phyloP scores from a whole-genome alignment of 371 early-diverging fungal genomes.

The Choanephora cucurbitarum region DNA sequence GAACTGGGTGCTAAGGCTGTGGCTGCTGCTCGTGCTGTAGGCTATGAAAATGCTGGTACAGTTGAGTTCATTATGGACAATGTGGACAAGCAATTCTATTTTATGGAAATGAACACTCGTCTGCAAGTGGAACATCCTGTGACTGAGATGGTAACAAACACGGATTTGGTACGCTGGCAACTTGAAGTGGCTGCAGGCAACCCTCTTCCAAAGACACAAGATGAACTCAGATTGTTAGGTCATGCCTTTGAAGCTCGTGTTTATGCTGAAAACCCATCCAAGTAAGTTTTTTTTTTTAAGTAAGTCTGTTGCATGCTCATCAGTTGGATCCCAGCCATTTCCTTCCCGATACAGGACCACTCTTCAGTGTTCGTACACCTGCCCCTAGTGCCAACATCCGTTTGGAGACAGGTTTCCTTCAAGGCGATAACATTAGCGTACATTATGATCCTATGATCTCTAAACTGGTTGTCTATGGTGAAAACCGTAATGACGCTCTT shows the following conservation, averaged over 20 bases:
- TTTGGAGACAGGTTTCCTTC: slow-evolving; percentile 90
- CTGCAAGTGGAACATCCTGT: slow-evolving; percentile 97
- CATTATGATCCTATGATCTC: slow-evolving; percentile 98
- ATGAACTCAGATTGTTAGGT: slow-evolving; percentile 72
- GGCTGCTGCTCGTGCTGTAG: slow-evolving; percentile 89
- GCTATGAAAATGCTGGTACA: slow-evolving; percentile 94
- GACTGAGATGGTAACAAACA: slow-evolving; percentile 94
- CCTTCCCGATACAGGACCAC: slow-evolving; percentile 92
- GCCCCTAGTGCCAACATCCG: slow-evolving; percentile 64
- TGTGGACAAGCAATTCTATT: slow-evolving; percentile 87
- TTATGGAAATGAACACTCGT: slow-evolving; percentile 98
- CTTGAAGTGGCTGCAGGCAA: slow-evolving; percentile 89
- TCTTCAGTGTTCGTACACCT: slow-evolving; percentile 78
- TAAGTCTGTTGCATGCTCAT: slow-evolving; percentile 1
- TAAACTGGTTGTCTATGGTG: slow-evolving; percentile 89
- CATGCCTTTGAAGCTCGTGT: slow-evolving; percentile 98
- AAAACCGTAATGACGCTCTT: slow-evolving; percentile 84
- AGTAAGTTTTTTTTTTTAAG: slow-evolving; percentile 53
- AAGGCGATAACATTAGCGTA: slow-evolving; percentile 91
- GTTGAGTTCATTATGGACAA: slow-evolving; percentile 97
- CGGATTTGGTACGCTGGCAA: slow-evolving; percentile 95
- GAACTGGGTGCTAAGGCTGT: slow-evolving; percentile 90
- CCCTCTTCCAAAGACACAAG: slow-evolving; percentile 72
- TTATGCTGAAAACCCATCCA: slow-evolving; percentile 95
- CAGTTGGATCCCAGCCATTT: slow-evolving; percentile 64